Percentiles rank a stretch among this genome's conserved stretches.
Evolutionary conservation across 2,329 filamentous ascomycete genomes (phyloP).

Genomic region (Fusarium sp.): DNA sequence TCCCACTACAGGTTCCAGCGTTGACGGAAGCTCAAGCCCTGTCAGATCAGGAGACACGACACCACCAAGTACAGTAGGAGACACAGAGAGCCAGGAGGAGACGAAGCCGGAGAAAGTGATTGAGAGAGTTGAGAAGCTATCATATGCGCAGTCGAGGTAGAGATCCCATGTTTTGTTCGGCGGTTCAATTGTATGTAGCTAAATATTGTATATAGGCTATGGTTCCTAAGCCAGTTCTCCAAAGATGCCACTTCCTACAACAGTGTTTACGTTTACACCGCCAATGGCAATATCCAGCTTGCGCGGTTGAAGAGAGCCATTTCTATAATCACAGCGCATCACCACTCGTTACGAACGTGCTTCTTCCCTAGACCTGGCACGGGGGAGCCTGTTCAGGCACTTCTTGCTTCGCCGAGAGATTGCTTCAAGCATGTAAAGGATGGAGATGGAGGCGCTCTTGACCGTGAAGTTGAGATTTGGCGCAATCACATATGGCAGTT

Average conservation of each 20-base stretch:
- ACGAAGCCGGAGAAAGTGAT: background rate
- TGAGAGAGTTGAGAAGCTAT: background rate
- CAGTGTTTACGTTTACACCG: background rate
- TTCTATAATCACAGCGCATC: background rate
- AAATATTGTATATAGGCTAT: constrained; percentile 13
- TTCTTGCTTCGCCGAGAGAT: background rate
- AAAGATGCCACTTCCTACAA: constrained; percentile 4
- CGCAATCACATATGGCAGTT: background rate
- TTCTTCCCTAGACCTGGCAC: background rate
- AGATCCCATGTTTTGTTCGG: background rate
- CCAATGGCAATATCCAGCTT: background rate
- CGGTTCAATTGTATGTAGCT: background rate
- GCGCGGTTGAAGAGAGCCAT: background rate
- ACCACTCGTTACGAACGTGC: background rate
- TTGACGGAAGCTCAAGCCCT: background rate
- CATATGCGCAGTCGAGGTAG: constrained; percentile 14
- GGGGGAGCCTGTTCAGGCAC: constrained; percentile 5
- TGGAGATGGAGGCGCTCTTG: background rate
- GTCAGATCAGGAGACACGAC: background rate
- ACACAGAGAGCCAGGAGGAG: background rate
- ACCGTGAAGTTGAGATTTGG: background rate
- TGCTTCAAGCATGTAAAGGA: background rate
- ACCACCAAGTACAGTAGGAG: background rate
- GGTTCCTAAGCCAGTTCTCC: constrained; percentile 12
- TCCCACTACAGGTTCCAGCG: background rate